Conservation (phyloP, 257 asterid species). For the Prunella vulgaris region DNA sequence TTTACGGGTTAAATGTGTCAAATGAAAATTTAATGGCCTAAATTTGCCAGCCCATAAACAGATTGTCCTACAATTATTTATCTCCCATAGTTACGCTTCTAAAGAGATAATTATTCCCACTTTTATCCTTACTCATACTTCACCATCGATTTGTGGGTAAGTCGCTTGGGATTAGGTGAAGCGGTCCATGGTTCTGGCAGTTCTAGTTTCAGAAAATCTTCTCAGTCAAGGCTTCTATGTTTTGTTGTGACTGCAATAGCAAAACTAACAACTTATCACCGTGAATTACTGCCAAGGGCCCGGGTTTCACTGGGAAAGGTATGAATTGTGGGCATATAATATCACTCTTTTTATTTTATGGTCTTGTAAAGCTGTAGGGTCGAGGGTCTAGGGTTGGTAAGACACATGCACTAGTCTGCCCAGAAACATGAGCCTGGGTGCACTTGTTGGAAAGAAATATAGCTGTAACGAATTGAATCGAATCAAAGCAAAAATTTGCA, state of each 20-base stretch:
- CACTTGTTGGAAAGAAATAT: neutral
- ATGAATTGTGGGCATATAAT: constrained; percentile 10
- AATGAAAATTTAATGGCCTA: too few relatives aligned
- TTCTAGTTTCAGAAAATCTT: constrained; percentile 56
- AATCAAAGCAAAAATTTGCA: too few relatives aligned
- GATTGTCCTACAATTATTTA: too few relatives aligned
- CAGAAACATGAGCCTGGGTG: neutral
- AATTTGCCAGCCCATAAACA: too few relatives aligned
- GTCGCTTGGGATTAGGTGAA: constrained; percentile 79
- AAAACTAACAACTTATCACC: constrained; percentile 81
- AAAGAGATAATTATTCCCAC: neutral
- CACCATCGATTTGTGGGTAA: constrained; percentile 20
- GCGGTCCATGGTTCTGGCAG: constrained; percentile 61
- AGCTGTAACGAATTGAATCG: too few relatives aligned
- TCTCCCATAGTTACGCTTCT: too few relatives aligned
- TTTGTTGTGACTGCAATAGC: constrained; percentile 94
- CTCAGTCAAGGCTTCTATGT: constrained; percentile 87
- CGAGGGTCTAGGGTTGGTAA: neutral
- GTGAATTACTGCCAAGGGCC: constrained; percentile 77
- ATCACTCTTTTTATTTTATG: neutral
- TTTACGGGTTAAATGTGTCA: too few relatives aligned
- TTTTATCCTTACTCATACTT: constrained; percentile 15
- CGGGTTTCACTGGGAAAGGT: constrained; percentile 94
- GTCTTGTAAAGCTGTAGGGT: neutral
- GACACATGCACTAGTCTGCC: neutral